Evolutionary conservation across 768 basidiomycete species (phyloP), one percentile per base, ranked within the genome.

Genomic region (Leccinellum rugosiceps): DNA sequence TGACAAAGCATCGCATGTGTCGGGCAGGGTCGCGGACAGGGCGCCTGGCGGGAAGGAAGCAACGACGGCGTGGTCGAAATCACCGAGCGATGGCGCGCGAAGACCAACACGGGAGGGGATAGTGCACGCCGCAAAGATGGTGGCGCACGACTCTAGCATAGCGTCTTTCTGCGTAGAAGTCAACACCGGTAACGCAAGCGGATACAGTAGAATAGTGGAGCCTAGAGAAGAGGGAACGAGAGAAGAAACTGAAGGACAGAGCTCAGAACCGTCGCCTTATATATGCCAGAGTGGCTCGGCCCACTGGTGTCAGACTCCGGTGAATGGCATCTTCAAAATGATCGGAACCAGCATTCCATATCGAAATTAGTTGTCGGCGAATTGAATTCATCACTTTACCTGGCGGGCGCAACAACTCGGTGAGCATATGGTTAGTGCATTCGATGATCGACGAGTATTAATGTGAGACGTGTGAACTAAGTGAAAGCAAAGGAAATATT

Each of bases 401-500:
- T 35, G n/a, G n/a, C 21, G 14, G 3, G n/a, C n/a, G n/a, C n/a
- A 17, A 64, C 19, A 23, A 43, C 32, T 41, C 17, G 49, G 30
- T 57, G 38, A 54, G n/a, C 46, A 45, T 21, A 50, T 48, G 28
- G n/a, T n/a, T n/a, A n/a, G n/a, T n/a, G n/a, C n/a, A 48, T 50
- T 21, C 32, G 34, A 54, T 15, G 21, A 46, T 53, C 25, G 35
- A 28, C 9, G 21, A 41, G 13, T n/a, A n/a, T n/a, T n/a, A 53
- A 50, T n/a, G 59, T 14, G 46, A 50, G 51, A 63, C 14, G 50
- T 43, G 26, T 46, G 47, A n/a, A 51, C 58, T 63, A 57, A 4
- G 48, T 41, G 13, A 43, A 30, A 52, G 31, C 47, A 56, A 55
- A 45, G 38, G n/a, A 13, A 50, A 53, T 51, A 58, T 61, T 6